Evolutionary conservation across 1,139 yeast genomes (phyloP), one percentile per base, ranked within the genome.

Genomic region (Suhomyces bokatorum): DNA sequence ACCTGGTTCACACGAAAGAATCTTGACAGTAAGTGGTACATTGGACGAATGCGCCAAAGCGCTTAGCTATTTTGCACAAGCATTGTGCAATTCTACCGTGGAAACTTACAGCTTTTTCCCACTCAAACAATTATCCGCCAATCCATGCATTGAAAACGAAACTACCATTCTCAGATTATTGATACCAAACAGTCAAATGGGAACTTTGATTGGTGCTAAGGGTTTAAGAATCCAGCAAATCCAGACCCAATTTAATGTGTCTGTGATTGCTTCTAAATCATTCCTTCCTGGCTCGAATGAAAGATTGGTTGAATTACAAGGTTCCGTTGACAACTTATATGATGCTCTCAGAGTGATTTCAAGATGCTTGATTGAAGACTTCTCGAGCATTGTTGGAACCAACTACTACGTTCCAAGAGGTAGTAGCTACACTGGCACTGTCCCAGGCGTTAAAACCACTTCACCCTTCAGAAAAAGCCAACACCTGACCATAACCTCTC

Each of bases 261-360:
- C 88, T 58, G 86, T 90, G 82, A 90, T 87, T 47, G 96, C 96
- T 11, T 85, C 95, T 29, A 89, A 89, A 63, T 90, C 89, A 45
- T 84, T 84, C 61, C 77, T 90, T 47, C 89, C 89, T 6, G 87
- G 85, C 51, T 85, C 95, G 7, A 86, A 89, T 44, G 98, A 90
- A 66, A 79, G 97, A 59, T 74, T 89, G 47, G 91, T 90, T 39
- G 97, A 91, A 64, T 75, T 90, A 49, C 97, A 89, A 66, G 97
- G 97, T 43, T 70, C 81, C 4, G 85, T 88, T 1, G 81, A 77
- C 41, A 75, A 83, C 44, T 77, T 90, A 53, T 76, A 75, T 47
- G 73, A 72, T 35, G 79, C 90, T 1, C 66, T 84, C 37, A 70
- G 80, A 62, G 75, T 83, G 40, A 79, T 87, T 46, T 80, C 90